Percentiles rank a stretch among this genome's conserved stretches.
Conservation (phyloP, 768 basidiomycete genomes). For the Paxillus involutus region DNA sequence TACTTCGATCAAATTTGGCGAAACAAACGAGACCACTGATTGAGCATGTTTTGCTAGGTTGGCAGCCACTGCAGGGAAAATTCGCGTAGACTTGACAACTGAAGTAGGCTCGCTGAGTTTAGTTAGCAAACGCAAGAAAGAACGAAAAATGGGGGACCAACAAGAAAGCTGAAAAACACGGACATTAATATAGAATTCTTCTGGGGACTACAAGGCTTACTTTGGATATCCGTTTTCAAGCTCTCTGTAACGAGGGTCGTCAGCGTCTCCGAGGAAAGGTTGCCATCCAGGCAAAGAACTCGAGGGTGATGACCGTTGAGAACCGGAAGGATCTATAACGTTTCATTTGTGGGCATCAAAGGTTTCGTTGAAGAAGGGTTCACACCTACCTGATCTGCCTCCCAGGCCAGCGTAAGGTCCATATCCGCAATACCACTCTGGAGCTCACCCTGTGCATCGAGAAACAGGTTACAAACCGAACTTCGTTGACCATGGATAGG, state of each 20-base stretch:
- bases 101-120: constrained; percentile 88
- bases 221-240: constrained; percentile 42
- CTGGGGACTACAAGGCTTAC: constrained; percentile 39
- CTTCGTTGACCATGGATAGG: constrained; percentile 44
- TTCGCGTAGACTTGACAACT: constrained; percentile 68
- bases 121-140: constrained; percentile 4
- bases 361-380: background rate
- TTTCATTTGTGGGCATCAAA: background rate
- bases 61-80: constrained; percentile 52
- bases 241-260: constrained; percentile 53
- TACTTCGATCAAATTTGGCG: constrained; percentile 83
- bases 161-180: constrained; percentile 64
- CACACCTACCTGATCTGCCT: constrained; percentile 41
- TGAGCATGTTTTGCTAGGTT: constrained; percentile 30
- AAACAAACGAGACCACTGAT: constrained; percentile 65
- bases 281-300: constrained; percentile 76
- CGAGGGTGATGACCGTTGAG: constrained; percentile 49
- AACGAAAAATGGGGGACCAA: constrained; percentile 34
- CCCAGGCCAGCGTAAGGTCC: constrained; percentile 59
- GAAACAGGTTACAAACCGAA: constrained; percentile 84
- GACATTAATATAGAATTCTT: constrained; percentile 2
- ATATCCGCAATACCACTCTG: constrained; percentile 93
- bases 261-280: constrained; percentile 59
- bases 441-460: constrained; percentile 70
- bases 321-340: constrained; percentile 48